Evolutionary conservation across 306 rosid species (phyloP), one percentile per base, ranked within the genome.

Genomic region (Fagus sylvatica): DNA sequence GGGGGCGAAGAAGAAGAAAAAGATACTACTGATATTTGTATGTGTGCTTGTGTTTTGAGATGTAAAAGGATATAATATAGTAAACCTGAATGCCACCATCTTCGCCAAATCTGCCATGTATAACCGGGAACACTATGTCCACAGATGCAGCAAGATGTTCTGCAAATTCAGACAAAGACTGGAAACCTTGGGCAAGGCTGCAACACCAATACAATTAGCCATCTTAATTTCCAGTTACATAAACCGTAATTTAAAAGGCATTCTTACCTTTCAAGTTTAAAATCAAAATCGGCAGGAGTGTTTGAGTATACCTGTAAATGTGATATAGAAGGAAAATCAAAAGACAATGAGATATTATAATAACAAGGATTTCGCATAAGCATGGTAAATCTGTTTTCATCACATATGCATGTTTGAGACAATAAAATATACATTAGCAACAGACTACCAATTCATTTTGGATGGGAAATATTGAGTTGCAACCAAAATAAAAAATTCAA

Each of bases 281-380:
- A 94, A 87, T 94, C 98, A 85, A 94, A 94, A 84, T 94, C 98
- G 7, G 97, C 89, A 0, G 98, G 98, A 37, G 98, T 94, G 87
- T 94, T 94, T 43, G 98, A 94, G 87, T 94, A 94, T 41, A 92
- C 82, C 98, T 94, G 85, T 51, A 54, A 76, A 61, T 43, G 74
- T 13, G 34, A 72, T 22, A 37, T 0, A 84, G 68, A 22, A 6
- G 13, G 28, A 22, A 22, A 22, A 22, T 22, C 28, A 22, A 22
- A 22, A 22, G 28, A 22, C 28, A 22, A 22, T 22, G 28, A 22
- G 28, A 22, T 22, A 22, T 22, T 22, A 22, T 22, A 22, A 22
- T 22, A 22, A 22, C 28, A 22, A 0, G 69, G 7, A 33, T 36
- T 77, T 72, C 34, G 56, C 67, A 60, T 4, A 66, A 67, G 53